Evolutionary conservation across 163 green algal genomes (phyloP).

Genomic region (Prototheca stagnorum): DNA sequence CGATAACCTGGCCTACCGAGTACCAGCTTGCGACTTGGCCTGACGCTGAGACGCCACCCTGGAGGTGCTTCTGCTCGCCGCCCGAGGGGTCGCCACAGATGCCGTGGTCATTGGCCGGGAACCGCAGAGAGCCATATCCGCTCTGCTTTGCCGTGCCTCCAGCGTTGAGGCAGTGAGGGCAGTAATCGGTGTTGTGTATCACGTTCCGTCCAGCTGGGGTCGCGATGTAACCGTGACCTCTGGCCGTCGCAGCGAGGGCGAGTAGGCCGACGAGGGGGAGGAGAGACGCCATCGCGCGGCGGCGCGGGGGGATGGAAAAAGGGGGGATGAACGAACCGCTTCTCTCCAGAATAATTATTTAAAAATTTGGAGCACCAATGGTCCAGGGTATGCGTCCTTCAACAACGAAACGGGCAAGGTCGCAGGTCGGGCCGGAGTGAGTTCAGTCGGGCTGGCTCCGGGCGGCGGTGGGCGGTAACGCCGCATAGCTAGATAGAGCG

Average conservation of each 20-base stretch:
- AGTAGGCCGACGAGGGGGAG: not conserved
- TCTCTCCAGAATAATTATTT: not conserved
- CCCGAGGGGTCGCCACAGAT: slow-evolving; percentile 6
- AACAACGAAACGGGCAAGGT: too few relatives aligned
- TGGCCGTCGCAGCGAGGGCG: not conserved
- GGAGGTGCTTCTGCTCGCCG: slow-evolving; percentile 1
- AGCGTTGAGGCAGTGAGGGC: slow-evolving; percentile 4
- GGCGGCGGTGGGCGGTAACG: too few relatives aligned
- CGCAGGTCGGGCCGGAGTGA: too few relatives aligned
- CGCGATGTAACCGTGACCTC: slow-evolving; percentile 2
- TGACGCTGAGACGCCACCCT: slow-evolving; percentile 2
- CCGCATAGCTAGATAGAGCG: too few relatives aligned
- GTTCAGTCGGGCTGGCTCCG: too few relatives aligned
- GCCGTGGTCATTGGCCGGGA: slow-evolving; percentile 4
- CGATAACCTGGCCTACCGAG: slow-evolving; percentile 1
- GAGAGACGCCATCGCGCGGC: not conserved
- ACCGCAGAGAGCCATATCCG: not conserved
- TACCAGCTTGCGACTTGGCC: slow-evolving; percentile 1
- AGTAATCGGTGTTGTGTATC: slow-evolving; percentile 4
- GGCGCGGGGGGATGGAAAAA: not conserved
- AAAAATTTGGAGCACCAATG: not conserved
- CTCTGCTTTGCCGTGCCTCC: not conserved
- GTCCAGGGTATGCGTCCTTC: too few relatives aligned
- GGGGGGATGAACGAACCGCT: not conserved
- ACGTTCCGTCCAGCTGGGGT: slow-evolving; percentile 1